These are phyloP conservation scores for Diaporthe sp. DNA, from an alignment of 2,329 filamentous ascomycete genomes.

Conservation along the genomic window DNA sequence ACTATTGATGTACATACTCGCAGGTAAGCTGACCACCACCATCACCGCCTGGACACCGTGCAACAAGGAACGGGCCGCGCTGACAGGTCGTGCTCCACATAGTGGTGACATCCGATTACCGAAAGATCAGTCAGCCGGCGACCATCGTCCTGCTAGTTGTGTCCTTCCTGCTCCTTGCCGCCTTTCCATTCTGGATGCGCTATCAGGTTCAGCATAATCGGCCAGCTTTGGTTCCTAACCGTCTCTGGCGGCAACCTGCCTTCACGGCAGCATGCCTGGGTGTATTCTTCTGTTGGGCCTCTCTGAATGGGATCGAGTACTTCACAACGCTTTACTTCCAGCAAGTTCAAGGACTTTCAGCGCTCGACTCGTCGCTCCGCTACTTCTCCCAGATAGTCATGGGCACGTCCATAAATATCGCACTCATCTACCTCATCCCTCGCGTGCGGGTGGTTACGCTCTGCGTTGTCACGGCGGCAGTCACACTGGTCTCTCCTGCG, in stretches of 20 bases:
- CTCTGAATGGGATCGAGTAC: constrained; percentile 58
- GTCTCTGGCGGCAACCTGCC: constrained; percentile 64
- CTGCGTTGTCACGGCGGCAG: constrained; percentile 50
- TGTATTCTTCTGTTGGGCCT: constrained; percentile 58
- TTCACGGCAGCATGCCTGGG: constrained; percentile 66
- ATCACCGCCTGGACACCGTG: neutral
- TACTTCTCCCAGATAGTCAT: constrained; percentile 53
- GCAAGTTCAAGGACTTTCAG: constrained; percentile 55
- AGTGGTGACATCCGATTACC: constrained; percentile 49
- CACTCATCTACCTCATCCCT: constrained; percentile 53
- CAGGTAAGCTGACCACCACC: constrained; percentile 39
- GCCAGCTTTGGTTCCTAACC: constrained; percentile 70
- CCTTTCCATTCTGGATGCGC: constrained; percentile 66
- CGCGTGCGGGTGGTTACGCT: constrained; percentile 50
- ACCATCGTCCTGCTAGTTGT: constrained; percentile 57
- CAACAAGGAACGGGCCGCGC: neutral
- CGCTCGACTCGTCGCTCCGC: constrained; percentile 57
- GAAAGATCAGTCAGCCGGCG: constrained; percentile 50
- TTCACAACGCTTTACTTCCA: constrained; percentile 62
- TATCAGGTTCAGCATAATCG: constrained; percentile 56
- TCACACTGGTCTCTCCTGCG: constrained; percentile 59
- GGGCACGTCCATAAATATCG: constrained; percentile 33
- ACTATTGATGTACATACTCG: constrained; percentile 62
- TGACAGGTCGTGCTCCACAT: neutral
- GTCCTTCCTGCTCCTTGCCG: constrained; percentile 54